A percentile compares a stretch with the other conserved stretches of the same genome.
These are phyloP conservation scores for Ensete glaucum DNA, from an alignment of 176 grass and related monocot genomes.

Conservation along the genomic window DNA sequence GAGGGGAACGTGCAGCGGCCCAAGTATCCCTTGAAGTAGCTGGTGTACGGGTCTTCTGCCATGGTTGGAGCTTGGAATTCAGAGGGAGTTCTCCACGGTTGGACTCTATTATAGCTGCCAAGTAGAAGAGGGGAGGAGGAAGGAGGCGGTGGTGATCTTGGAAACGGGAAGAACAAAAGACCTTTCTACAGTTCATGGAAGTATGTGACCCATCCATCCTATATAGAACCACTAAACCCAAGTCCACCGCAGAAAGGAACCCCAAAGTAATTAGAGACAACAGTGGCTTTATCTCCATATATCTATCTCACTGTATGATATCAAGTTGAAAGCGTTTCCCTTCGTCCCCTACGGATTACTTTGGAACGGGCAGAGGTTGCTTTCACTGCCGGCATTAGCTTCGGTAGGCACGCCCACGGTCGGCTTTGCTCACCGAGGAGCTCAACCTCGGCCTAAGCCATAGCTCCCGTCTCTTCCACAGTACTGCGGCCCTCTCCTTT, in stretches of 20 bases:
- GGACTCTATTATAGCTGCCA: not conserved
- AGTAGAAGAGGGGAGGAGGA: constrained; percentile 2
- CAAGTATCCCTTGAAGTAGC: constrained; percentile 26
- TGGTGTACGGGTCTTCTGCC: constrained; percentile 17
- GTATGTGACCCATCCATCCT: constrained; percentile 24
- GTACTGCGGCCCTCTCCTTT: too few relatives aligned
- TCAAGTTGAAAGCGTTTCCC: too few relatives aligned
- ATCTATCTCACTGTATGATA: too few relatives aligned
- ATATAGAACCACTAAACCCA: not conserved
- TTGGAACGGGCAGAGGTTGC: constrained; percentile 9
- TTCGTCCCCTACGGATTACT: not conserved
- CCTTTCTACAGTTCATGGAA: constrained; percentile 16
- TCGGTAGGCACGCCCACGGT: constrained; percentile 4
- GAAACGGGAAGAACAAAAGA: constrained; percentile 26
- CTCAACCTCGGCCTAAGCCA: too few relatives aligned
- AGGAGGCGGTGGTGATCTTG: constrained; percentile 35
- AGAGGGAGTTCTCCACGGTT: not conserved
- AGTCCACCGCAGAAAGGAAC: not conserved
- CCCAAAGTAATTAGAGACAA: too few relatives aligned
- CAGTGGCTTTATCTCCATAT: too few relatives aligned
- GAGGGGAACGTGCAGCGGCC: not conserved
- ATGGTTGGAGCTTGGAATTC: constrained; percentile 13
- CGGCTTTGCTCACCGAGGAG: not conserved
- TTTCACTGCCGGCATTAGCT: constrained; percentile 12
- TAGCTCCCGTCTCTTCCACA: too few relatives aligned